Evolutionary conservation across 2,329 filamentous ascomycete genomes (phyloP), one percentile per base, ranked within the genome.

Genomic region (Phoma sp.): DNA sequence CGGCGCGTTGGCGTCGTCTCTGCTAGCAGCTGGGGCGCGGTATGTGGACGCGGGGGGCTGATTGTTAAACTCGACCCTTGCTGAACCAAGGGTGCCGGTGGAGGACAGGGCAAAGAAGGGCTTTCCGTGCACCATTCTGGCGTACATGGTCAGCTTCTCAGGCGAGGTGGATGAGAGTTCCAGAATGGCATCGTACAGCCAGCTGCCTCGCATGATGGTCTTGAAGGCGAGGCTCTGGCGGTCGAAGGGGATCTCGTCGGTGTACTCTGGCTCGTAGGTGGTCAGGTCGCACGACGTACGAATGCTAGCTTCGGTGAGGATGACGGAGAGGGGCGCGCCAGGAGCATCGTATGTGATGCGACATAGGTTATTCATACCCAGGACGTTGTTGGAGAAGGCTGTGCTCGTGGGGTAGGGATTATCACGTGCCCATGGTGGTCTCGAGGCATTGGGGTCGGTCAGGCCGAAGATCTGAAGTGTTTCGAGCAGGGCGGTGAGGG

Each of bases 401-500:
- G 90, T 89, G 78, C 51, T 86, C 80, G 74, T 86, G 82, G 71
- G 77, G 66, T 64, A 78, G 54, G 71, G 77, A 63, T 61, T 78
- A 63, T 70, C 76, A 72, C 58, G 76, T 45, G 64, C 76, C 77
- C 69, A 77, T 65, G 57, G 69, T 52, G 65, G 73, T 62, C 62
- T 75, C 53, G 52, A 68, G 58, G 63, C 76, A 51, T 63, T 67
- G 10, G 78, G 77, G 55, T 80, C 79, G 21, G 77, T 79, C 43
- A 93, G 85, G 44, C 92, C 92, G 69, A 99, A 96, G 44, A 99
- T 98, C 70, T 97, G 94, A 7, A 99, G 83, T 0, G 94, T 96
- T 77, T 98, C 95, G 48, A 99, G 85, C 3, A 99, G 84, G 17
- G 94, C 91, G 4, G 88, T 83, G 8, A 99, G 84, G 2, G 92